These are phyloP conservation scores for Leishmania lainsoni DNA, from an alignment of 208 protist species.

Conservation along the genomic window DNA sequence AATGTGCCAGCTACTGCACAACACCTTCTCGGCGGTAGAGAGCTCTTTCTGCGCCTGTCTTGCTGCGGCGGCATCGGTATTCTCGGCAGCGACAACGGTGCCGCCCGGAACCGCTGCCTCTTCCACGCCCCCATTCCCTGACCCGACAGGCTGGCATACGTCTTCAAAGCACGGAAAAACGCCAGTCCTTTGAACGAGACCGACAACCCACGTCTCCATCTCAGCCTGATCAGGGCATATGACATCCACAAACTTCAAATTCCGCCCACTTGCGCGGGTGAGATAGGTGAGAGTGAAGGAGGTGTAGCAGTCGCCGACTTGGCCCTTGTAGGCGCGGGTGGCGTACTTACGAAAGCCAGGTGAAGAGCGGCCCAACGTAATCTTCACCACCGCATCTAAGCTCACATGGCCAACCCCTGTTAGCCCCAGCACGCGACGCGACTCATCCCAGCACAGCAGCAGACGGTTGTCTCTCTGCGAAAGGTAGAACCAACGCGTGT, in stretches of 20 bases:
- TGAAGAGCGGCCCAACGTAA: not conserved
- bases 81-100: slow-evolving; percentile 24
- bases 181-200: slow-evolving; percentile 41
- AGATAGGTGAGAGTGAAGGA: not conserved
- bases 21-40: slow-evolving; percentile 19
- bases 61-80: not conserved
- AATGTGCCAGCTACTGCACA: slow-evolving; percentile 64
- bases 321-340: not conserved
- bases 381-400: not conserved
- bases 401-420: slow-evolving; percentile 39
- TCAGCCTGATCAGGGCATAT: slow-evolving; percentile 50
- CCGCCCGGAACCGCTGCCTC: not conserved
- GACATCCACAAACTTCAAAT: slow-evolving; percentile 49
- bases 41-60: not conserved
- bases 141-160: not conserved
- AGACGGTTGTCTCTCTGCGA: slow-evolving; percentile 23
- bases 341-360: not conserved
- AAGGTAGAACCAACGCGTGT: slow-evolving; percentile 64
- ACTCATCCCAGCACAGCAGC: slow-evolving; percentile 56
- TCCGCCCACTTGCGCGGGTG: too few species aligned
- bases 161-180: slow-evolving; percentile 8
- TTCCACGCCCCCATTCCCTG: not conserved
- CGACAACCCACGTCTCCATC: slow-evolving; percentile 83
- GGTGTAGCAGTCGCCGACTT: not conserved
- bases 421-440: slow-evolving; percentile 10